A percentile compares a stretch with the other conserved stretches of the same genome.
Conservation (phyloP, 768 basidiomycete genomes). For the Agaricus blazei region DNA sequence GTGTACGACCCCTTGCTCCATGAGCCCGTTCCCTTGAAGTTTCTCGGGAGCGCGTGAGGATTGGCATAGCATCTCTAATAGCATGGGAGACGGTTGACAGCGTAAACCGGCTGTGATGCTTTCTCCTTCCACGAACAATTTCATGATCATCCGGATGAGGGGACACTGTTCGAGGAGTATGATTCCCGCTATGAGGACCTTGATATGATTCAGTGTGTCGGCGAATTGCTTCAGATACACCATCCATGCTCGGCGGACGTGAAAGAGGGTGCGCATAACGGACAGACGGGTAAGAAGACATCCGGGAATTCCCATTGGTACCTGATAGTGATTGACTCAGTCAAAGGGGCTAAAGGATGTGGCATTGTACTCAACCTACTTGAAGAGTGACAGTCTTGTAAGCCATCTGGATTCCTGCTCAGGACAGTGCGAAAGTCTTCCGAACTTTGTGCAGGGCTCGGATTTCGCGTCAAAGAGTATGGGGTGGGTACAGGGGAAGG, state of each 20-base stretch:
- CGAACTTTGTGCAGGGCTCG: constrained; percentile 26
- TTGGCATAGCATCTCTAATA: constrained; percentile 41
- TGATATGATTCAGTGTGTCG: background rate
- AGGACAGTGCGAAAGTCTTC: constrained; percentile 35
- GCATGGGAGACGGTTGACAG: constrained; percentile 49
- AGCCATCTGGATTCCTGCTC: constrained; percentile 18
- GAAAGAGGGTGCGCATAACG: constrained; percentile 23
- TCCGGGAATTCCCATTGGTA: background rate
- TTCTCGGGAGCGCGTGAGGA: background rate
- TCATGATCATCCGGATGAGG: constrained; percentile 3
- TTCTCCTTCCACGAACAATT: constrained; percentile 10
- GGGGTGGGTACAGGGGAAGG: constrained; percentile 5
- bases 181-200: background rate
- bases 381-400: constrained; percentile 5
- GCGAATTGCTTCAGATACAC: constrained; percentile 25
- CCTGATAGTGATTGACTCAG: constrained; percentile 11
- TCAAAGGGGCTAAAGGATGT: too few species aligned
- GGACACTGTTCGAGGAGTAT: background rate
- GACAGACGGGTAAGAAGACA: background rate
- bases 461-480: constrained; percentile 2
- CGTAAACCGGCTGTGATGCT: constrained; percentile 25
- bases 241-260: constrained; percentile 35
- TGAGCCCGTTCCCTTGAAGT: constrained; percentile 2
- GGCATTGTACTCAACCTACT: background rate
- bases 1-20: constrained; percentile 20